Conservation (phyloP, 2,329 filamentous ascomycete species). For the Endoconidiophora laricicola region DNA sequence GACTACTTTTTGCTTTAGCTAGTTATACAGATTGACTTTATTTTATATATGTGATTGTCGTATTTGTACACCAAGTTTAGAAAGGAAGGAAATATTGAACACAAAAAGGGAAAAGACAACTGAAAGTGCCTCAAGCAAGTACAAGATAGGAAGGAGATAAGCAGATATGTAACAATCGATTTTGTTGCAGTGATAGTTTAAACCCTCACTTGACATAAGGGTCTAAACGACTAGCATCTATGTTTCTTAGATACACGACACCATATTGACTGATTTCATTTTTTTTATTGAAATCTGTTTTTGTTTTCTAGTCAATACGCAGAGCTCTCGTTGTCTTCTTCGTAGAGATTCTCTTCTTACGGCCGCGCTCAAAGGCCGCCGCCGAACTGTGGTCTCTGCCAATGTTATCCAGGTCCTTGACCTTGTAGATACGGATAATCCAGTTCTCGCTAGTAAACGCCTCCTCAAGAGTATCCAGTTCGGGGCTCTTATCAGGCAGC, state of each 20-base stretch:
- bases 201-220: neutral
- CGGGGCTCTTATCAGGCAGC: conserved; percentile 69
- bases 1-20: neutral
- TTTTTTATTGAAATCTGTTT: neutral
- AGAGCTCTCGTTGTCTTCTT: conserved; percentile 57
- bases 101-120: neutral
- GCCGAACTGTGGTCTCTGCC: conserved; percentile 66
- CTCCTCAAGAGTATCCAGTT: conserved; percentile 81
- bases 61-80: conserved; percentile 13
- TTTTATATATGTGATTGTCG: neutral
- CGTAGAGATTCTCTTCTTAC: conserved; percentile 62
- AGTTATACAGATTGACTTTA: no score
- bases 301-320: conserved; percentile 45
- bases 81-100: conserved; percentile 1
- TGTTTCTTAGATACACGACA: neutral
- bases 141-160: no score
- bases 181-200: no score
- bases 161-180: no score
- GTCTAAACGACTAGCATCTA: neutral
- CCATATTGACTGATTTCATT: no score
- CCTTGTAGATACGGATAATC: conserved; percentile 99
- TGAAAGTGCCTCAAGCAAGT: neutral
- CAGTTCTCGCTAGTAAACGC: conserved; percentile 99
- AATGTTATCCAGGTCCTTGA: conserved; percentile 95
- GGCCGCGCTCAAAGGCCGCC: conserved; percentile 56